A percentile compares a stretch with the other conserved stretches of the same genome.
phyloP scores from a whole-genome alignment of 1,139 yeast species.

The Scheffersomyces segobiensis region DNA sequence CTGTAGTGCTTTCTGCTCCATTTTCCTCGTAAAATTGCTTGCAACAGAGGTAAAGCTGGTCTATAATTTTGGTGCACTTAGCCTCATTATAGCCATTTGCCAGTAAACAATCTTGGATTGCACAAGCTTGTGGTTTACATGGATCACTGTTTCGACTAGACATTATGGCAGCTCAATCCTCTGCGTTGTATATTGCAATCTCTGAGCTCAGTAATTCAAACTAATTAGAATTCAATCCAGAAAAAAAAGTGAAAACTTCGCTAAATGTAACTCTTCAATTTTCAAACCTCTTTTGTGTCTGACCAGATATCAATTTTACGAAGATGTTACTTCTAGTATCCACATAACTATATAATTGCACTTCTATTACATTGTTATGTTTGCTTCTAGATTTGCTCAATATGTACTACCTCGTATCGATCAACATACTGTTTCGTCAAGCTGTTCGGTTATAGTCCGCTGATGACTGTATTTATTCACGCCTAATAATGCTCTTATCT shows the following conservation, averaged over 20 bases:
- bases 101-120: slow-evolving; percentile 64
- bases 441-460: not conserved
- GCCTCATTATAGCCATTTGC: slow-evolving; percentile 58
- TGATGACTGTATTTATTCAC: not conserved
- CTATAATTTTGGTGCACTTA: slow-evolving; percentile 59
- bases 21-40: slow-evolving; percentile 50
- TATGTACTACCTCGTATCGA: not conserved
- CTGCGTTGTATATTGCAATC: not conserved
- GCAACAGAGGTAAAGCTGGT: slow-evolving; percentile 63
- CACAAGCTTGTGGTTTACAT: slow-evolving; percentile 70
- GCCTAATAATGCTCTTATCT: slow-evolving; percentile 24
- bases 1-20: slow-evolving; percentile 55
- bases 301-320: not conserved
- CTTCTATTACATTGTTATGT: not conserved
- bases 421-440: not conserved
- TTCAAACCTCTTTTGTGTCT: not conserved
- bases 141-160: slow-evolving; percentile 16
- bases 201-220: not conserved
- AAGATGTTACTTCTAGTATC: not conserved
- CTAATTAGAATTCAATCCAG: not conserved
- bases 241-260: not conserved
- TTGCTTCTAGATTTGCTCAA: no score
- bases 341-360: not conserved
- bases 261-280: not conserved
- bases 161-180: not conserved